These are phyloP conservation scores for Papilionanthe hybrid DNA, from an alignment of 116 monocot genomes.

Conservation along the genomic window DNA sequence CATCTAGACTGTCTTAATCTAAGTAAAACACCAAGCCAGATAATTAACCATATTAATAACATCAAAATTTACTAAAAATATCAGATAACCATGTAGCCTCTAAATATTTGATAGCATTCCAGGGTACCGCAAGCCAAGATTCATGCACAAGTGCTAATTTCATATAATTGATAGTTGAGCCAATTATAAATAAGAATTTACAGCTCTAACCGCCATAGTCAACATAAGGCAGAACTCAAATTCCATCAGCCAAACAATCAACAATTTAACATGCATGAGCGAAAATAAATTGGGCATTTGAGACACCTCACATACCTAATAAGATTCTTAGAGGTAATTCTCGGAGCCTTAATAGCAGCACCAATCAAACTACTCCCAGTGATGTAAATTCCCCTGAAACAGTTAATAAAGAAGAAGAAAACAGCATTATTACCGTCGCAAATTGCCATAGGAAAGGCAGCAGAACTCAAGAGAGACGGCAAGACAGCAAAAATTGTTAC, in stretches of 20 bases:
- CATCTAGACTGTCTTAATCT: not conserved
- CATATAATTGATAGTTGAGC: not conserved
- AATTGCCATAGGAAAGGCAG: not conserved
- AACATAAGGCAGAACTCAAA: not conserved
- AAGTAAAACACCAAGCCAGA: not conserved
- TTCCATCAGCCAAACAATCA: not conserved
- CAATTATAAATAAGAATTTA: not conserved
- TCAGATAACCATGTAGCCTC: not conserved
- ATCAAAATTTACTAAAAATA: not conserved
- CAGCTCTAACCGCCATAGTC: not conserved
- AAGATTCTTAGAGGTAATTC: conserved; percentile 96
- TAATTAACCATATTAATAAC: not conserved
- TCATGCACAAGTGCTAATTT: not conserved
- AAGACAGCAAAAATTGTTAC: conserved; percentile 17
- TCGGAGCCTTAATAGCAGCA: conserved; percentile 91
- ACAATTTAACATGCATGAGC: not conserved
- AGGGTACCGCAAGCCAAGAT: not conserved
- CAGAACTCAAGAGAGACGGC: not conserved
- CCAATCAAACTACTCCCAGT: conserved; percentile 98
- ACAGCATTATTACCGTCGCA: not conserved
- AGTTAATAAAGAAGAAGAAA: not conserved
- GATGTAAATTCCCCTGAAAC: conserved; percentile 85
- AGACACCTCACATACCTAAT: conserved; percentile 52
- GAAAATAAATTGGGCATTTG: not conserved
- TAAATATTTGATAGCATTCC: not conserved